Evolutionary conservation across 2,329 filamentous ascomycete genomes (phyloP), one percentile per base, ranked within the genome.

Genomic region (Hirsutella thompsonii): DNA sequence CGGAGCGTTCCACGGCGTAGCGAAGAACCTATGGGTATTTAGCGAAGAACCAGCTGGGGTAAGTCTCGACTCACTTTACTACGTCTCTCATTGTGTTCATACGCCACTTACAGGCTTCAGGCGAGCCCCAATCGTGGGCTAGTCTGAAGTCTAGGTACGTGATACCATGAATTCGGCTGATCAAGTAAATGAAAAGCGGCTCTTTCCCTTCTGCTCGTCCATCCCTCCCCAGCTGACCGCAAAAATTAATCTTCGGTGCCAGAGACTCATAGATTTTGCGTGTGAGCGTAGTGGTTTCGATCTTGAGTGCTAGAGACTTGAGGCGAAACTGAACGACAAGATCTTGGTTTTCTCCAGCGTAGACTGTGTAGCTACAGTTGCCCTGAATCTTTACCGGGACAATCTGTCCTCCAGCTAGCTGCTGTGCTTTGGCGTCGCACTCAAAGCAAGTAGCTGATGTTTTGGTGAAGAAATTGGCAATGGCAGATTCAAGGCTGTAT

Each of bases 321-420:
- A 64, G 55, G 37, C 59, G 59, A 47, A 61, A 64, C 48, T 66
- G 60, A 30, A 55, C 55, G 28, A 64, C 56, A 36, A 49, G 56
- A 49, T 61, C 56, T 18, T 45, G 46, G 28, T 54, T 46, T 9
- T 42, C 44, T 4, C 62, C 57, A n/a, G 58, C 57, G 42, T 62
- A 66, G 36, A 64, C 54, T 2, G 56, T 58, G 49, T 65, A 64
- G 51, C 59, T 63, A 47, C 57, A 65, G 21, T 49, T 50, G 18
- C 61, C 59, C 49, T 64, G 56, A 11, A 63, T 49, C 14, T 46
- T 38, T n/a, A 63, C 56, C 14, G 57, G 55, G 39, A 53, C 46
- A 40, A 58, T 34, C 34, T 50, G 43, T 21, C 57, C 53, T 38
- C 57, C 50, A 43, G 54, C 43, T 43, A 59, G 55, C 16, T 56